These are phyloP conservation scores for Saccharomycopsis vini DNA, from an alignment of 805 yeast genomes.

Conservation along the genomic window DNA sequence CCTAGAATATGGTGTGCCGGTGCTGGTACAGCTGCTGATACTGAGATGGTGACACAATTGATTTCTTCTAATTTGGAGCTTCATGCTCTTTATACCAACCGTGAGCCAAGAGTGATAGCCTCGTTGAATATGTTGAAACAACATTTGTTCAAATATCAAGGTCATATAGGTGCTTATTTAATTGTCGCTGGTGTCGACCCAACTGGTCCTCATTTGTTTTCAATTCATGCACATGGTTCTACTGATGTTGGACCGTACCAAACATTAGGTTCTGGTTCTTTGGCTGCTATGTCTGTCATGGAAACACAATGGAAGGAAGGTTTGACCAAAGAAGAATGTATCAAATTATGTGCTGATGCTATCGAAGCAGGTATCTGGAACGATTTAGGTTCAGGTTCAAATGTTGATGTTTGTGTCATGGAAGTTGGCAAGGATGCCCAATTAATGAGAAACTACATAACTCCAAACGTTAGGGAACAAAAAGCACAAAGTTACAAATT, in stretches of 20 bases:
- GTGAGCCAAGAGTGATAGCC: constrained; percentile 89
- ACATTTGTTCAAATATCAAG: constrained; percentile 93
- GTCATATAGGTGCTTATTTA: constrained; percentile 93
- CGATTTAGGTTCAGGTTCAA: constrained; percentile 97
- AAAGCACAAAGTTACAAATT: constrained; percentile 82
- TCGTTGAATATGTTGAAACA: constrained; percentile 90
- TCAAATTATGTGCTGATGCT: constrained; percentile 82
- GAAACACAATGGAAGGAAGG: constrained; percentile 81
- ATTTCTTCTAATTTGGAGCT: constrained; percentile 86
- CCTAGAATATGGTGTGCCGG: constrained; percentile 99
- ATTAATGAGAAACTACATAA: constrained; percentile 75
- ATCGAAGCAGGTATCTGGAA: constrained; percentile 98
- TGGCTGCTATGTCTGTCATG: constrained; percentile 97
- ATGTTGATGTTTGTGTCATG: constrained; percentile 96
- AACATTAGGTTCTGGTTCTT: constrained; percentile 91
- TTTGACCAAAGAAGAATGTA: constrained; percentile 81
- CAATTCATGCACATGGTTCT: constrained; percentile 96
- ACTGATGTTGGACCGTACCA: constrained; percentile 92
- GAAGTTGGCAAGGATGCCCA: constrained; percentile 85
- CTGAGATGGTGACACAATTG: constrained; percentile 94
- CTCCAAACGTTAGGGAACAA: constrained; percentile 79
- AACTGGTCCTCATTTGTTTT: constrained; percentile 86
- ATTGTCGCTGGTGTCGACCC: constrained; percentile 98
- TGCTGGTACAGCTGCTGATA: constrained; percentile 99
- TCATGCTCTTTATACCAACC: constrained; percentile 72